Conservation (phyloP, 73 alveolate genomes). For the Tetrahymena thermophila region DNA sequence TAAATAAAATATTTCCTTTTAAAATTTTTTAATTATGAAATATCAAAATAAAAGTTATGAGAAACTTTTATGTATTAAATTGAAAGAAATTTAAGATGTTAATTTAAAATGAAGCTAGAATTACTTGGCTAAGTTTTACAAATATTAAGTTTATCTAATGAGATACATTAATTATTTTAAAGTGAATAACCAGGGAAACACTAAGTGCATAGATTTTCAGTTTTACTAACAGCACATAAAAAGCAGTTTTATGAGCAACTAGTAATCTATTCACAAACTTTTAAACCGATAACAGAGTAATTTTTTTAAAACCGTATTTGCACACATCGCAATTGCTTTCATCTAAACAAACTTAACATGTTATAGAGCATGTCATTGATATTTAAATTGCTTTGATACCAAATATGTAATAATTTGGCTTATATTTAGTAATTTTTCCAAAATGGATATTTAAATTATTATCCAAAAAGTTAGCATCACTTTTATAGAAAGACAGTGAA, state of each 20-base stretch:
- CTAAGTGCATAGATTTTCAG: not conserved
- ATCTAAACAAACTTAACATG: not conserved
- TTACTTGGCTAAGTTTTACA: not conserved
- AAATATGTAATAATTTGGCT: not conserved
- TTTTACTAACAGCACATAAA: not conserved
- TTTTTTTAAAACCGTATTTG: not conserved
- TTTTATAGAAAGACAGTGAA: not conserved
- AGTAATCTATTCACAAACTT: not conserved
- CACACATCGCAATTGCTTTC: not conserved
- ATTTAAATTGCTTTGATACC: not conserved
- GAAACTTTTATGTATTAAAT: too few species aligned
- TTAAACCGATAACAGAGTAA: not conserved
- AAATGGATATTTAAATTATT: not conserved
- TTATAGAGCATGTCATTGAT: not conserved
- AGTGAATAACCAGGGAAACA: not conserved
- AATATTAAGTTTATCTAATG: not conserved
- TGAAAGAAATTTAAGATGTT: too few species aligned
- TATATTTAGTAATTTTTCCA: not conserved
- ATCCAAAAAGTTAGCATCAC: not conserved
- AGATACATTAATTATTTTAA: not conserved
- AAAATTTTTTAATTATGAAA: too few species aligned
- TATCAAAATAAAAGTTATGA: too few species aligned
- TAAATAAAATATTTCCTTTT: too few species aligned
- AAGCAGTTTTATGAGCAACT: not conserved
- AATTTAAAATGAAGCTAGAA: too few species aligned